A percentile compares a stretch with the other conserved stretches of the same genome.
Evolutionary conservation across 2,329 filamentous ascomycete genomes (phyloP).

Genomic region (Penicillium occitanis): DNA sequence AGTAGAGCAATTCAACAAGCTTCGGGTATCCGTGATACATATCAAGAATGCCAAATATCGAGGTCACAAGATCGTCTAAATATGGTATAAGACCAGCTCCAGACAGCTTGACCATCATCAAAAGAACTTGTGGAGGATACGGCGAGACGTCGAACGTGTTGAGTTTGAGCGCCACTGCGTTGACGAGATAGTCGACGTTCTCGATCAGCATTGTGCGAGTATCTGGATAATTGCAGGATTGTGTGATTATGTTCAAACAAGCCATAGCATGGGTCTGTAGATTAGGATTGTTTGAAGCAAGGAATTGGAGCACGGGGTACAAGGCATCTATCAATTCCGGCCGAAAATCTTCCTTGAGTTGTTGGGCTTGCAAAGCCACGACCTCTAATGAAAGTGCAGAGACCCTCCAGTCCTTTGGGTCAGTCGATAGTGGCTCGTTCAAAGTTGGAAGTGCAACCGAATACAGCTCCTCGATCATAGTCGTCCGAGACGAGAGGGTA

Average conservation of each 20-base stretch:
- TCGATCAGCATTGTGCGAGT: slow-evolving; percentile 79
- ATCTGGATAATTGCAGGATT: slow-evolving; percentile 69
- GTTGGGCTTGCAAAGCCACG: slow-evolving; percentile 71
- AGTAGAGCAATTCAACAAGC: slow-evolving; percentile 82
- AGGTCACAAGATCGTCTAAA: slow-evolving; percentile 85
- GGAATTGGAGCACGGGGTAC: slow-evolving; percentile 85
- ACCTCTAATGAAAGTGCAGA: slow-evolving; percentile 79
- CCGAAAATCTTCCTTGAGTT: slow-evolving; percentile 67
- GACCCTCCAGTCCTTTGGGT: slow-evolving; percentile 64
- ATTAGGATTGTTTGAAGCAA: slow-evolving; percentile 67
- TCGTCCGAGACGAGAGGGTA: slow-evolving; percentile 29
- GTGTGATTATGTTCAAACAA: slow-evolving; percentile 76
- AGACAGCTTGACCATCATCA: slow-evolving; percentile 90
- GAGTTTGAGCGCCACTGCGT: slow-evolving; percentile 82
- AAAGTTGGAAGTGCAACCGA: slow-evolving; percentile 43
- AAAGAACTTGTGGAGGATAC: slow-evolving; percentile 82
- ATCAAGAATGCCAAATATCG: slow-evolving; percentile 89
- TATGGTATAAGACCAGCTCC: slow-evolving; percentile 81
- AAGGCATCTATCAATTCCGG: slow-evolving; percentile 86
- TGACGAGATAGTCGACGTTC: slow-evolving; percentile 96
- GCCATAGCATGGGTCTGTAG: slow-evolving; percentile 80
- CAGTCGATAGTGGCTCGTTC: slow-evolving; percentile 39
- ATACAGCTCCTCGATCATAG: slow-evolving; percentile 48
- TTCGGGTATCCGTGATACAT: slow-evolving; percentile 89
- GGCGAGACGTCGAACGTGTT: slow-evolving; percentile 92